Percentiles rank a stretch among this genome's conserved stretches.
These are phyloP conservation scores for Meripilus lineatus DNA, from an alignment of 1,284 basidiomycete species.

Conservation along the genomic window DNA sequence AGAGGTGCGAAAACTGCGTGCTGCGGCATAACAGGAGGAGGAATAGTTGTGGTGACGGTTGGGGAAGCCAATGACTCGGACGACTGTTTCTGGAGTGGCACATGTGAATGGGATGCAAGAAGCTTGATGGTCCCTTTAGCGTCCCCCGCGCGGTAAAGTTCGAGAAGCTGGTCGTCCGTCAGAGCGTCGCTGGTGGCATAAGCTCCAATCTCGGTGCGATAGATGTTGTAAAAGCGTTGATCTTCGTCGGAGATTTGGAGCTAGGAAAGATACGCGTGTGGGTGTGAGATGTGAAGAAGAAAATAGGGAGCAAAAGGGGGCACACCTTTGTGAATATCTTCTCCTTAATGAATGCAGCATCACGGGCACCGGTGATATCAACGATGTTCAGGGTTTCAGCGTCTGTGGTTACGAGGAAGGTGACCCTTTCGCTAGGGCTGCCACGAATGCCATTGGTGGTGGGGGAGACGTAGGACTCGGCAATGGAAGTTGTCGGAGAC, in stretches of 20 bases:
- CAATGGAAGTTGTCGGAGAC: conserved; percentile 43
- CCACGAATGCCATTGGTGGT: conserved; percentile 17
- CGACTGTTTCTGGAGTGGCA: conserved; percentile 49
- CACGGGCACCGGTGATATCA: conserved; percentile 68
- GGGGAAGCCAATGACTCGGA: conserved; percentile 35
- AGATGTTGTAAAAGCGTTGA: conserved; percentile 72
- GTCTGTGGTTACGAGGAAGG: conserved; percentile 78
- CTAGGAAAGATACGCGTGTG: too few relatives aligned
- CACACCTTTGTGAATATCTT: conserved; percentile 80
- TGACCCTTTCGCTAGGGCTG: conserved; percentile 38
- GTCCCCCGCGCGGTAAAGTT: conserved; percentile 73
- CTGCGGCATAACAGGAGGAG: conserved; percentile 47
- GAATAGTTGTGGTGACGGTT: conserved; percentile 40
- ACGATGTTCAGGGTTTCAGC: conserved; percentile 78
- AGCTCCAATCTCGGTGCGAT: conserved; percentile 79
- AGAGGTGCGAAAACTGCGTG: conserved; percentile 36
- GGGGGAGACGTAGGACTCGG: conserved; percentile 22
- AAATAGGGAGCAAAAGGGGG: neutral
- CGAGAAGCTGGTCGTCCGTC: conserved; percentile 61
- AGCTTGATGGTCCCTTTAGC: conserved; percentile 76
- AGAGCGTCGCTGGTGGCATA: conserved; percentile 71
- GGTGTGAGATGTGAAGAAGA: conserved; percentile 7
- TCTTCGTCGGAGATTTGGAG: conserved; percentile 84
- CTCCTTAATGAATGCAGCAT: conserved; percentile 75
- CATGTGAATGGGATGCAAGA: conserved; percentile 63